A percentile compares a stretch with the other conserved stretches of the same genome.
These are phyloP conservation scores for Eremothecium coryli DNA, from an alignment of 1,139 yeast genomes.

Conservation along the genomic window DNA sequence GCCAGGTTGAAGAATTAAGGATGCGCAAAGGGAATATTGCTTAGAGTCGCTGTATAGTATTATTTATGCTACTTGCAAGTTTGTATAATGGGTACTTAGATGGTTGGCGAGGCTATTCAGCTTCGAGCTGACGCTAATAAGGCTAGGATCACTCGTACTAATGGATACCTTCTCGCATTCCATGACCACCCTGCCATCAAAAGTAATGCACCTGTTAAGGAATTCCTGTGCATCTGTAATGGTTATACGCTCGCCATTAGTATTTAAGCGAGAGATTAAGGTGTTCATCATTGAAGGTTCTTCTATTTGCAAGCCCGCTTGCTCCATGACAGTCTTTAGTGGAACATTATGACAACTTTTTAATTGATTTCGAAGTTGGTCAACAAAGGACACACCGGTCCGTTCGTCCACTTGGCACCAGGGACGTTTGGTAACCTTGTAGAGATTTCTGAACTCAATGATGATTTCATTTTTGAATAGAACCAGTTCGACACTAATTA, in stretches of 20 bases:
- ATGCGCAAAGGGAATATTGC: constrained; percentile 16
- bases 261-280: constrained; percentile 15
- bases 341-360: constrained; percentile 19
- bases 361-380: constrained; percentile 22
- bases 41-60: constrained; percentile 13
- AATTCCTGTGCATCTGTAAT: constrained; percentile 30
- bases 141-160: constrained; percentile 39
- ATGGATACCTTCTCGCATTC: constrained; percentile 35
- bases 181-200: constrained; percentile 33
- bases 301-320: constrained; percentile 24
- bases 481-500: constrained; percentile 23
- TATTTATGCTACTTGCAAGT: constrained; percentile 20
- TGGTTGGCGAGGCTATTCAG: constrained; percentile 31
- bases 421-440: constrained; percentile 29
- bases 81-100: constrained; percentile 31
- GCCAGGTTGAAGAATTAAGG: constrained; percentile 29
- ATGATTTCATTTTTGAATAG: constrained; percentile 24
- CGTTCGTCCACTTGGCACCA: constrained; percentile 29
- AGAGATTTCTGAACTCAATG: constrained; percentile 25
- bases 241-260: constrained; percentile 24
- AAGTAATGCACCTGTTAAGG: constrained; percentile 33
- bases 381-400: constrained; percentile 29
- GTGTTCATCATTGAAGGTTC: constrained; percentile 24
- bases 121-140: constrained; percentile 37
- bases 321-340: constrained; percentile 17